Evolutionary conservation across 2,329 filamentous ascomycete species (phyloP), one percentile per base, ranked within the genome.

Genomic region (Neoscytalidium dimidiatum): DNA sequence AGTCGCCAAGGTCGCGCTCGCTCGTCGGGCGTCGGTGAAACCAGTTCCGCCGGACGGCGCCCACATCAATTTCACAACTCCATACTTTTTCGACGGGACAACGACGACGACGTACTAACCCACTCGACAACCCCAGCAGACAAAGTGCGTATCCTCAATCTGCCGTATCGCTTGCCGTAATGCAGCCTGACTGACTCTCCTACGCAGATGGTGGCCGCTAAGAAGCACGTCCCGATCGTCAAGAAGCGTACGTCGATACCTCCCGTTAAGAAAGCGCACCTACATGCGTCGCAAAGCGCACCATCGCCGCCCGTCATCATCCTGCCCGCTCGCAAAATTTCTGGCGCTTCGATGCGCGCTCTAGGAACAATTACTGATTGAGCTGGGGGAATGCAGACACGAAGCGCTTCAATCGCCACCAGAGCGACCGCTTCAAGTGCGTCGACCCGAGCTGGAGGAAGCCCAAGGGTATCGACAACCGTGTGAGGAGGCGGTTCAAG

Each of bases 381-480:
- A 49, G 58, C n/a, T 56, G 56, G 56, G 51, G 26, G 8, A 58
- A 44, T 58, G 80, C 77, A 96, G 92, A 90, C 88, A 93, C 91
- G 80, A 92, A 94, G 88, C 88, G 86, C 85, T 99, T 98, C 91
- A 89, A 88, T 84, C 92, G 95, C 82, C 95, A 99, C 86, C 95
- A 99, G 90, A 92, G 88, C 83, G 95, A 98, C 85, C 90, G 90
- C 81, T 99, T 96, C 88, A 97, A 90, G 86, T 90, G 95, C 81
- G 90, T 98, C 75, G 90, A 87, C 80, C 81, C 91, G 74, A 90
- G 88, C 88, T 99, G 95, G 95, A 91, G 95, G 85, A 99, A 98
- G 89, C 95, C 95, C 75, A 99, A 99, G 92, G 95, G 95, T 92
- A 99, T 99, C 84, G 95, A 99, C 86, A 96, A 94, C 87, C 87